Conservation (phyloP, 1,139 yeast genomes). For the Sugiyamaella pinicola region DNA sequence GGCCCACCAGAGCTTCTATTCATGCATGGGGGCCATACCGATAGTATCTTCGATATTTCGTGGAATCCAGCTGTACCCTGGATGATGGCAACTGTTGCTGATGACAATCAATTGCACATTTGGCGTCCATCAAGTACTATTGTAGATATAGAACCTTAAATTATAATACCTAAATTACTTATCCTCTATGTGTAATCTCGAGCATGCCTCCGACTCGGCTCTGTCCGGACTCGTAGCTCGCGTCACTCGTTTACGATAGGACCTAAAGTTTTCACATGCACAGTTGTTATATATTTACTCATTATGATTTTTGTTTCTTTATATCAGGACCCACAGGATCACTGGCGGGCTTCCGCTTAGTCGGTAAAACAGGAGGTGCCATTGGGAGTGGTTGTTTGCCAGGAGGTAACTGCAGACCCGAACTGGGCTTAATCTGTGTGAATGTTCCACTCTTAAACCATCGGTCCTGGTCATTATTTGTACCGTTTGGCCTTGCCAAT, state of each 20-base stretch:
- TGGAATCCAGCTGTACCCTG: constrained; percentile 84
- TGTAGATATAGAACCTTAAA: constrained; percentile 37
- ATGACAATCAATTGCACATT: constrained; percentile 84
- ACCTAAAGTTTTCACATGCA: too few relatives aligned
- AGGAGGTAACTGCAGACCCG: constrained; percentile 24
- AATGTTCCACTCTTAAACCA: constrained; percentile 42
- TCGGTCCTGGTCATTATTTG: constrained; percentile 28
- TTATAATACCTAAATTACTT: too few relatives aligned
- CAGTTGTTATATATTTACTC: constrained; percentile 1
- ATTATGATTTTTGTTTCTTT: constrained; percentile 24
- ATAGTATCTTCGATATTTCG: constrained; percentile 80
- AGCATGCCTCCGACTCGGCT: too few relatives aligned
- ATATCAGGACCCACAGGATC: constrained; percentile 21
- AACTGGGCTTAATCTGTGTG: constrained; percentile 32
- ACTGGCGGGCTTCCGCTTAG: constrained; percentile 23
- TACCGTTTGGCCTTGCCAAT: constrained; percentile 15
- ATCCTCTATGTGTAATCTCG: too few relatives aligned
- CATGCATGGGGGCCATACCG: constrained; percentile 86
- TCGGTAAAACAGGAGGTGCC: constrained; percentile 24
- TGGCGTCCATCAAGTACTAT: constrained; percentile 61
- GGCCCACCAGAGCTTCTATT: constrained; percentile 53
- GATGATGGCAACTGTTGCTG: constrained; percentile 81
- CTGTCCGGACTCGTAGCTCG: too few relatives aligned
- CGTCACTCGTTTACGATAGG: too few relatives aligned
- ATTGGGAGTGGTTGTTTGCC: constrained; percentile 17